Conservation (phyloP, 2,329 filamentous ascomycete species). For the Stromatinia cepivora region DNA sequence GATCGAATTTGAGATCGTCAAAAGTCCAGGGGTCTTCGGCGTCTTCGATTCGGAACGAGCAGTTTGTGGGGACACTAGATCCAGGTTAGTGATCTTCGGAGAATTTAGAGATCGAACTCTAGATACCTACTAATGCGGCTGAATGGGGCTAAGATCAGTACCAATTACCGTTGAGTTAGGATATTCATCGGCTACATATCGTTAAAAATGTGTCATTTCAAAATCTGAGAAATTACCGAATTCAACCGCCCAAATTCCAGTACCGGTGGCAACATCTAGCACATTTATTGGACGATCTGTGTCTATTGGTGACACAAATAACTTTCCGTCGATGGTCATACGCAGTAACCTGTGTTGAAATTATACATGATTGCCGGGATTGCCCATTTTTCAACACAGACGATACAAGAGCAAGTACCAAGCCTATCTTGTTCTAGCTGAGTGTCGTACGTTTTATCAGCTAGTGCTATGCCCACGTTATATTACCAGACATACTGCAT, state of each 20-base stretch:
- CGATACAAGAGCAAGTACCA: not conserved
- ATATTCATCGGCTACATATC: constrained; percentile 36
- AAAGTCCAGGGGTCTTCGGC: constrained; percentile 39
- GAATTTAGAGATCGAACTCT: not conserved
- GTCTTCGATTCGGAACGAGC: constrained; percentile 41
- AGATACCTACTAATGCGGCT: constrained; percentile 31
- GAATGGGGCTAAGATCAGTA: constrained; percentile 35
- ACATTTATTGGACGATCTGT: constrained; percentile 6
- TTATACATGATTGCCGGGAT: constrained; percentile 2
- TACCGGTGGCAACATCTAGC: constrained; percentile 19
- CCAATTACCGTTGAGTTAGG: constrained; percentile 33
- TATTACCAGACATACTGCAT: not conserved
- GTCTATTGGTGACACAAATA: constrained; percentile 14
- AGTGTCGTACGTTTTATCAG: not conserved
- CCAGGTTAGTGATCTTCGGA: not conserved
- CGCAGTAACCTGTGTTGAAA: constrained; percentile 17
- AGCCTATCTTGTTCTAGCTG: constrained; percentile 19
- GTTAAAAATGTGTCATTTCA: constrained; percentile 21
- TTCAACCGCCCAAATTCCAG: constrained; percentile 20
- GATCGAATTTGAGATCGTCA: constrained; percentile 19
- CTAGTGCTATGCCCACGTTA: not conserved
- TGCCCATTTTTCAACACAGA: not conserved
- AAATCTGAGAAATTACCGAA: constrained; percentile 30
- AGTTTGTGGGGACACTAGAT: constrained; percentile 32
- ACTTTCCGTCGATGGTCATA: constrained; percentile 20